Base-by-base conservation (phyloP, 805 yeast species). In the Huiozyma naganishii region DNA sequence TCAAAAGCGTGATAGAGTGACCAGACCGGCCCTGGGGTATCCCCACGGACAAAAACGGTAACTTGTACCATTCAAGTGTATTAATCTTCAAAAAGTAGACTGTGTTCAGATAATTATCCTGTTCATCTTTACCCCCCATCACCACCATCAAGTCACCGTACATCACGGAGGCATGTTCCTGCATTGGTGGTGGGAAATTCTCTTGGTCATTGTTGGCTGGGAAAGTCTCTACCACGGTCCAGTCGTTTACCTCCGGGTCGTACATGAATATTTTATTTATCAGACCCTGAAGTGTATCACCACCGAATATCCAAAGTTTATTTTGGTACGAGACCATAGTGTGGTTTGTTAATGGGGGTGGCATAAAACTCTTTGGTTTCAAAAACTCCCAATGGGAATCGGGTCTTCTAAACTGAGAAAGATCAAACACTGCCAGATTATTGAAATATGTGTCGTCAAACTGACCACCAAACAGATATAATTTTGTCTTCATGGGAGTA, bases 401-500 rank as follows among this genome's bases (percentile, higher is more conserved):
- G 12, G 94, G 83, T 50, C 83, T 77, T 54, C 94, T 77, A 66
- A 90, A 85, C 12, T 87, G 77, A 32, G 92, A 83, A 50, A 90
- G 71, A 62, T 92, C 97, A 64, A 87, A 92, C 47, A 77, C 78
- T 68, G 83, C 81, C 55, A 90, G 65, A 61, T 92, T 97, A 61
- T 82, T 80, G 64, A 85, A 89, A 52, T 74, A 75, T 12, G 78
- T 78, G 52, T 82, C 85, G 61, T 88, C 92, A 50, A 89, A 74
- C 63, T 90, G 97, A 45, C 99, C 99, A 45, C 98, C 99, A 66
- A 87, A 92, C 5, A 92, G 71, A 61, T 80, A 92, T 40, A 92
- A 69, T 42, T 70, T 71, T 0, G 77, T 69, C 52, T 75, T 77
- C 53, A 70, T 70, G 50, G 79, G 78, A 12, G 75, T 70, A 35